Percentiles rank a stretch among this genome's conserved stretches.
Evolutionary conservation across 2,329 filamentous ascomycete species (phyloP).

Genomic region (Talaromyces albobiverticillius): DNA sequence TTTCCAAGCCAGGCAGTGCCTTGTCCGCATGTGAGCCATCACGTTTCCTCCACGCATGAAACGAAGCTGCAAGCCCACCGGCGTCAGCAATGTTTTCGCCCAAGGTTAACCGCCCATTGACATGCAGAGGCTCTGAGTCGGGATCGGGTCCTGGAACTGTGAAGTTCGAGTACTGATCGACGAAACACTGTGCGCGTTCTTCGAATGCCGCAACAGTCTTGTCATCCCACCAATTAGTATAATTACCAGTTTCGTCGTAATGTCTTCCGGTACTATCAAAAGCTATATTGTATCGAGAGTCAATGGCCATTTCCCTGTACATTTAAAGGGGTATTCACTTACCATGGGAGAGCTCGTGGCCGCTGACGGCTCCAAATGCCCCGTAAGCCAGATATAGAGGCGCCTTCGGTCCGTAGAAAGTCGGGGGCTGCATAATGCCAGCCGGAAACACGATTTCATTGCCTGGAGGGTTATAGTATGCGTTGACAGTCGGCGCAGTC

Average conservation of each 20-base stretch:
- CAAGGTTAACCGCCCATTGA: slow-evolving; percentile 63
- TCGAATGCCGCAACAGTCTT: slow-evolving; percentile 58
- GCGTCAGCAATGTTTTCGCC: slow-evolving; percentile 72
- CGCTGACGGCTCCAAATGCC: slow-evolving; percentile 65
- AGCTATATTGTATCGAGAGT: slow-evolving; percentile 33
- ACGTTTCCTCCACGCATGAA: slow-evolving; percentile 63
- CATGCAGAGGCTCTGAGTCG: slow-evolving; percentile 56
- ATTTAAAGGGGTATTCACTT: slow-evolving; percentile 15
- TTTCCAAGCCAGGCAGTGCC: slow-evolving; percentile 58
- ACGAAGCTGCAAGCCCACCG: slow-evolving; percentile 62
- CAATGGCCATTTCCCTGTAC: not conserved
- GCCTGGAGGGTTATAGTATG: slow-evolving; percentile 62
- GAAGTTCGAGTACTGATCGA: slow-evolving; percentile 65
- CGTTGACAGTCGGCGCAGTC: slow-evolving; percentile 62
- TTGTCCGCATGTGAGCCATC: slow-evolving; percentile 51
- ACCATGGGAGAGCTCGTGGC: slow-evolving; percentile 66
- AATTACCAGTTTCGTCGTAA: slow-evolving; percentile 64
- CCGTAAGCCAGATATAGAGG: slow-evolving; percentile 67
- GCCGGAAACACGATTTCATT: slow-evolving; percentile 69
- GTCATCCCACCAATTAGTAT: slow-evolving; percentile 66
- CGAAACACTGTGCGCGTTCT: slow-evolving; percentile 61
- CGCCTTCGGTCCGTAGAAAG: slow-evolving; percentile 59
- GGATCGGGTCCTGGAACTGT: slow-evolving; percentile 51
- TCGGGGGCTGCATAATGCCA: slow-evolving; percentile 66
- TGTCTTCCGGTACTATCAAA: slow-evolving; percentile 66